Evolutionary conservation across 1,139 yeast genomes (phyloP), one percentile per base, ranked within the genome.

Genomic region (Lodderomyces orthopsilosis): DNA sequence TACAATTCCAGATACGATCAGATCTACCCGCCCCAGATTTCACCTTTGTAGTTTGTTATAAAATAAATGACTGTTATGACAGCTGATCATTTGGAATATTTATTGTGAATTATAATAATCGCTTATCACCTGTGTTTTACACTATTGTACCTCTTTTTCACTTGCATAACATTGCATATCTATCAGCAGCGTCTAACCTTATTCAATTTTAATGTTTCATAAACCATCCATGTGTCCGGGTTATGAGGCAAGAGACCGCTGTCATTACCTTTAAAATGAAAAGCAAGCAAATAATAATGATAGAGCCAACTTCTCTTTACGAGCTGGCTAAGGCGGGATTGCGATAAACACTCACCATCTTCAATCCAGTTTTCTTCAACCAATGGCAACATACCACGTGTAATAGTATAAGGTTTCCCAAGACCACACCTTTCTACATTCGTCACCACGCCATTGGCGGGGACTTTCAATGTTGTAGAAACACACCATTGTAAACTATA

Each of bases 111-210:
- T 30, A 30, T 30, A 30, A 30, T 30, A 30, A 30, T 30, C 19
- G 34, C 34, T 30, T 30, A 30, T 30, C 34, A 17, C 18, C 32
- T 28, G n/a, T n/a, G n/a, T n/a, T n/a, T n/a, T n/a, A n/a, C n/a
- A n/a, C n/a, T 6, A 15, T 30, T 30, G 34, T 15, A 9, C 34
- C n/a, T 15, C 19, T 27, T 27, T 27, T 27, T 30, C 34, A 30
- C 18, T 30, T 30, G 34, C 34, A 30, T 30, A 8, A 15, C 17
- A 4, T 27, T 27, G 32, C 32, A 27, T 27, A n/a, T 21, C 23
- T 21, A 24, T 10, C 17, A 27, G 9, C n/a, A 27, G 32, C 32
- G 23, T 8, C 23, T 8, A 21, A 21, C 5, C 23, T 21, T n/a
- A n/a, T n/a, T 21, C 8, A 21, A 21, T 21, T 21, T 21, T 21